Conservation (phyloP, 2,329 filamentous ascomycete species). For the Botrytis aclada region DNA sequence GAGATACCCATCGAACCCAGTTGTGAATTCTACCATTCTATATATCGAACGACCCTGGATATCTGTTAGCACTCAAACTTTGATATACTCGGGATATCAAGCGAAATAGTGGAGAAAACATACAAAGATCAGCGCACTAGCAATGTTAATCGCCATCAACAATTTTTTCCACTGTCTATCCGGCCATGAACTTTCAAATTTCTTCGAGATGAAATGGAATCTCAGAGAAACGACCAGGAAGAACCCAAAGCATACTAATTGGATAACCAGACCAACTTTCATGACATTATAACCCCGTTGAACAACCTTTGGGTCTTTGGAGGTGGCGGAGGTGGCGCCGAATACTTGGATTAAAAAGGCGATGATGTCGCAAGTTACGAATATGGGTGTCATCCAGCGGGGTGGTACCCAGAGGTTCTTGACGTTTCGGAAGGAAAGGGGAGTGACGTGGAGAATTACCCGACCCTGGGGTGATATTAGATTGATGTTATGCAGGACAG, state of each 20-base stretch:
- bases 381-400: constrained; percentile 45
- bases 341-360: constrained; percentile 45
- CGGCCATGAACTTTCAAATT: constrained; percentile 30
- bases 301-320: constrained; percentile 42
- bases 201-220: constrained; percentile 40
- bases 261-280: constrained; percentile 43
- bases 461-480: constrained; percentile 36
- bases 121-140: constrained; percentile 47
- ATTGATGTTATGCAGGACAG: constrained; percentile 36
- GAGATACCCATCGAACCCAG: constrained; percentile 48
- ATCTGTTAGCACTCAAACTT: not conserved
- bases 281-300: constrained; percentile 42
- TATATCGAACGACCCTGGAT: constrained; percentile 45
- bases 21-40: constrained; percentile 50
- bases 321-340: constrained; percentile 44
- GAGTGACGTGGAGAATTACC: constrained; percentile 43
- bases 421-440: constrained; percentile 36
- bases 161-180: constrained; percentile 42
- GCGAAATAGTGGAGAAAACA: constrained; percentile 22
- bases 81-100: not conserved
- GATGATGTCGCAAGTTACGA: constrained; percentile 46
- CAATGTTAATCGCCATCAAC: constrained; percentile 43
- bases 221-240: constrained; percentile 43
- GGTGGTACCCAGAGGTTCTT: constrained; percentile 40
- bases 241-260: constrained; percentile 42